These are phyloP conservation scores for Eremochloa ophiuroides DNA, from an alignment of 176 grass and related monocot genomes.

Conservation along the genomic window DNA sequence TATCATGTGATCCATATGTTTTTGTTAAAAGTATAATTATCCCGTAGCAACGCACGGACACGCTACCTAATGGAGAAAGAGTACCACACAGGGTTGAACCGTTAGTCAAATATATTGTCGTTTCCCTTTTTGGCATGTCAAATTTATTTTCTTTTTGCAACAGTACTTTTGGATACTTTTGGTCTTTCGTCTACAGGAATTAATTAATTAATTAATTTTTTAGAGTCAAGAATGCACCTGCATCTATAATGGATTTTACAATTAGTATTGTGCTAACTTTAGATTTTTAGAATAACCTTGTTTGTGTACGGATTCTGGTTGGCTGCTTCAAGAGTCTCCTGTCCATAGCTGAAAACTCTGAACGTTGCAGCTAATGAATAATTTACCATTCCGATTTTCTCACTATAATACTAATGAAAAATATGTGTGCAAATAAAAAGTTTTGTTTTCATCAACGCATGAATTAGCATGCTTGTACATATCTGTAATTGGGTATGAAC, in stretches of 20 bases:
- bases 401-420: neutral
- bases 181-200: neutral
- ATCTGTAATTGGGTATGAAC: neutral
- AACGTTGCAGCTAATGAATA: neutral
- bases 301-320: neutral
- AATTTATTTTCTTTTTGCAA: neutral
- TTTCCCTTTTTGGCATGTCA: neutral
- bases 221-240: neutral
- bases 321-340: neutral
- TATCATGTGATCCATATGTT: too few relatives aligned
- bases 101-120: neutral
- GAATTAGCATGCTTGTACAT: neutral
- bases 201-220: neutral
- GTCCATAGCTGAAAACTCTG: neutral
- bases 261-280: neutral
- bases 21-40: too few relatives aligned
- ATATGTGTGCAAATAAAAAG: neutral
- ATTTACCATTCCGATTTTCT: neutral
- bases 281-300: neutral
- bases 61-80: neutral
- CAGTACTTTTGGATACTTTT: neutral
- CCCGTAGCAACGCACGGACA: too few relatives aligned
- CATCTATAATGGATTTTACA: neutral
- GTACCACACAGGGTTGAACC: neutral
- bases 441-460: neutral